Evolutionary conservation across 176 grass and related monocot species (phyloP).

Genomic region (Hsuehochloa calcarea): DNA sequence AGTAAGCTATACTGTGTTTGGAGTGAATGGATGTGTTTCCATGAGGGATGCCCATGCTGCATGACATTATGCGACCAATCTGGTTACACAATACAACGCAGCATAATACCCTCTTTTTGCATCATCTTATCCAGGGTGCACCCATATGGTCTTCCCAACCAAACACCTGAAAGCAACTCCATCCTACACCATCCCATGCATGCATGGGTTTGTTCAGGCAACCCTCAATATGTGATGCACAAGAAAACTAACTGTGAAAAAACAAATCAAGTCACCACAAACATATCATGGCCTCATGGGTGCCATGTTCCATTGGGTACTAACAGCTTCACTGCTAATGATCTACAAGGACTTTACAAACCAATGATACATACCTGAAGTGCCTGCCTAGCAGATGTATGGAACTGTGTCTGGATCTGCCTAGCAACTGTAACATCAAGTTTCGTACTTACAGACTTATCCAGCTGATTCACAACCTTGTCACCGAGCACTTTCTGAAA

Average conservation of each 20-base stretch:
- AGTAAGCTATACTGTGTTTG: neutral
- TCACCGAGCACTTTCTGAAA: constrained; percentile 83
- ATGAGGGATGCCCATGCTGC: neutral
- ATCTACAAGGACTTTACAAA: neutral
- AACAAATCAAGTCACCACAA: neutral
- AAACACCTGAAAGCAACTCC: neutral
- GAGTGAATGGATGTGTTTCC: neutral
- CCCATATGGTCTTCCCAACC: neutral
- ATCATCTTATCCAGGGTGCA: constrained; percentile 9
- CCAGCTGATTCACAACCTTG: constrained; percentile 81
- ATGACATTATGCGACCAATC: neutral
- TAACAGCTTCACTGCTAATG: neutral
- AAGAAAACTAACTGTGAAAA: neutral
- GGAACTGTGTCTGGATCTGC: constrained; percentile 89
- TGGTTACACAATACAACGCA: neutral
- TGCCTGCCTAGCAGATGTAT: constrained; percentile 70
- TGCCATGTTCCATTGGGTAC: neutral
- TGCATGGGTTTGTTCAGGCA: constrained; percentile 7
- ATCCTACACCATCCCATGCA: neutral
- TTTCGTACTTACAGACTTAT: constrained; percentile 75
- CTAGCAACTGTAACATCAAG: constrained; percentile 73
- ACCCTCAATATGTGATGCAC: neutral
- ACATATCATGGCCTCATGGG: neutral
- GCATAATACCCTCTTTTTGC: neutral
- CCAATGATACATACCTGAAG: constrained; percentile 63